These are phyloP conservation scores for Coniochaeta ligniaria DNA, from an alignment of 2,329 filamentous ascomycete genomes.

Conservation along the genomic window DNA sequence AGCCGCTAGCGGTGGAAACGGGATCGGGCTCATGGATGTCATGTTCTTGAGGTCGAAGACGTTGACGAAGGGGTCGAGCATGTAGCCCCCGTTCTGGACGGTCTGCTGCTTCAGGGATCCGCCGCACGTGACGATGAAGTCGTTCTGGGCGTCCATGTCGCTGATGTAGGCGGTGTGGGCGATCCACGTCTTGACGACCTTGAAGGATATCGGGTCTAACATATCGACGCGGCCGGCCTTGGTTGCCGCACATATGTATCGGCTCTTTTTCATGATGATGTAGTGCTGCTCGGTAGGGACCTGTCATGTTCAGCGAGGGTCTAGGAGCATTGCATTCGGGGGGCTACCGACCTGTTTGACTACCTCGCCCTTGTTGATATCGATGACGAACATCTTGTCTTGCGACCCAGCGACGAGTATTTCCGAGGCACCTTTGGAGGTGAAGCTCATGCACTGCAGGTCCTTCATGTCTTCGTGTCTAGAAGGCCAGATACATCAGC, in stretches of 20 bases:
- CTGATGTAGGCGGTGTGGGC: slow-evolving; percentile 84
- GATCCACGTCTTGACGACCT: slow-evolving; percentile 79
- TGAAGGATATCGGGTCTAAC: slow-evolving; percentile 71
- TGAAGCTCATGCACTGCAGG: slow-evolving; percentile 91
- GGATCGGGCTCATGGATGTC: slow-evolving; percentile 79
- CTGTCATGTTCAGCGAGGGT: slow-evolving; percentile 26
- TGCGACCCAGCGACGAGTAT: slow-evolving; percentile 86
- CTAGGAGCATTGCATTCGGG: slow-evolving; percentile 9
- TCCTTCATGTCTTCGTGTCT: slow-evolving; percentile 75
- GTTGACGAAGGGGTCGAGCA: slow-evolving; percentile 88
- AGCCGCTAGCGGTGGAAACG: slow-evolving; percentile 85
- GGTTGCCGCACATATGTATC: slow-evolving; percentile 89
- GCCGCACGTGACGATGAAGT: slow-evolving; percentile 92
- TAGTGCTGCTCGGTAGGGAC: slow-evolving; percentile 70
- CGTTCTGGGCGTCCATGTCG: slow-evolving; percentile 95
- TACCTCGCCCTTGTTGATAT: slow-evolving; percentile 63
- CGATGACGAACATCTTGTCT: slow-evolving; percentile 72
- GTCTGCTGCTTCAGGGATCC: slow-evolving; percentile 78
- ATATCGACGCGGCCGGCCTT: slow-evolving; percentile 77
- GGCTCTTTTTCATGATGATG: slow-evolving; percentile 83
- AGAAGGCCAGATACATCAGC: background rate
- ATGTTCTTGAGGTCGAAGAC: slow-evolving; percentile 94
- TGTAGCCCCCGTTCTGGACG: slow-evolving; percentile 57
- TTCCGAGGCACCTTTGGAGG: slow-evolving; percentile 73
- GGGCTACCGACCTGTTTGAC: slow-evolving; percentile 50